Evolutionary conservation across 1,284 basidiomycete species (phyloP), one percentile per base, ranked within the genome.

Genomic region (Cryptococcus hybrid): DNA sequence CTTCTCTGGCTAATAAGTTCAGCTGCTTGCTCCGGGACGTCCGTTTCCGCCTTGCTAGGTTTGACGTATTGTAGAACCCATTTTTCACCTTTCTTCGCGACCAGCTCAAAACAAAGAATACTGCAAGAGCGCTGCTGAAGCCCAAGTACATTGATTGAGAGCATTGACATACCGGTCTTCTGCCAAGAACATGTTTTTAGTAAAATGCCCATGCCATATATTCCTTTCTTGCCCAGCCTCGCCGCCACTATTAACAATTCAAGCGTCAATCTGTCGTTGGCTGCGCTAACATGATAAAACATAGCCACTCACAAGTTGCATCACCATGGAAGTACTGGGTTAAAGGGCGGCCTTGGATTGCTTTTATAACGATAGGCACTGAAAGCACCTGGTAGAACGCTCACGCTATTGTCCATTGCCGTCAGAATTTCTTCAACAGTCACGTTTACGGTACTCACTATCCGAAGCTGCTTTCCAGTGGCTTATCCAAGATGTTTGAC

Each of bases 251-350:
- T 63, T 30, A 30, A 53, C n/a, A 38, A 36, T 39, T 47, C 18
- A 30, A 47, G 13, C 13, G 13, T 15, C 7, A 11, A 34, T 34
- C 30, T 30, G 18, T 34, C 47, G 9, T 7, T 30, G 3, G 30
- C 30, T 30, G 4, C 30, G 30, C 30, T 30, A 30, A 30, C 4
- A 30, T 30, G 3, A 30, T 30, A 35, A 47, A 47, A 3, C n/a
- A 34, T 15, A 47, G 18, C 11, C 7, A 69, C 75, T 54, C 51
- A 78, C 76, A 67, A 1, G 90, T 92, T 75, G 97, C 93, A 74
- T 99, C 95, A 67, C 95, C 95, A 70, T 98, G 94, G 83, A 98
- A 98, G 80, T 98, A 98, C 75, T 98, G 94, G 70, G 95, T 89
- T 34, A 99, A 83, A 4, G 95, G 94, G 7, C 90, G 83, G 1